Evolutionary conservation across 1,284 basidiomycete genomes (phyloP), one percentile per base, ranked within the genome.

Genomic region (Abortiporus biennis): DNA sequence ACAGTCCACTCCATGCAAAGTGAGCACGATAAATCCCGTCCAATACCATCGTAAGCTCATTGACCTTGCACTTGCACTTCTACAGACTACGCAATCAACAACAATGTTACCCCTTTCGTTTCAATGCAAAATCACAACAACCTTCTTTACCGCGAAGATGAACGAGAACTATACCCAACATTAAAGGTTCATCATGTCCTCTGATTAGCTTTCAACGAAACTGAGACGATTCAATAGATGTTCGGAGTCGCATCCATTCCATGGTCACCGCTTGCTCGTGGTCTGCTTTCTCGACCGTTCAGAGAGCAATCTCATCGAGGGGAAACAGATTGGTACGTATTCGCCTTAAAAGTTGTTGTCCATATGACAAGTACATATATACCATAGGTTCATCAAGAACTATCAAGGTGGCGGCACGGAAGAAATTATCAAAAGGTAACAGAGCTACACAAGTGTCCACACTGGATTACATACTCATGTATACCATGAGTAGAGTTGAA

Each of bases 111-210:
- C 0, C 76, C 74, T 0, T 82, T 82, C 62, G 76, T 81, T 53
- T 77, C 74, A 9, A 84, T 85, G 82, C 84, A 87, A 56, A 81
- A 82, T 55, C 76, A 74, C 42, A 70, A 78, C 53, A 71, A 56
- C 32, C 53, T 76, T 1, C 46, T 75, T 13, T 83, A 83, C 48
- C 67, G 80, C n/a, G 80, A 85, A 50, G 78, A 82, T 49, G 79
- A 80, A 54, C 64, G 78, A 8, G 80, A 84, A 58, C 82, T 84
- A 78, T 72, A 78, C 54, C 78, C 80, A 1, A 72, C 71, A 0
- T 56, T 74, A n/a, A 72, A 73, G 56, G 72, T 70, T 43, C 55
- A 2, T 51, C 49, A 20, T 42, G 8, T 13, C 15, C 15, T 16
- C 30, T 15, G 19, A 12, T 2, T n/a, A 22, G 22, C 15, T 13